Conservation (phyloP, 1,139 yeast species). For the Barnettozyma hawaiiensis region DNA sequence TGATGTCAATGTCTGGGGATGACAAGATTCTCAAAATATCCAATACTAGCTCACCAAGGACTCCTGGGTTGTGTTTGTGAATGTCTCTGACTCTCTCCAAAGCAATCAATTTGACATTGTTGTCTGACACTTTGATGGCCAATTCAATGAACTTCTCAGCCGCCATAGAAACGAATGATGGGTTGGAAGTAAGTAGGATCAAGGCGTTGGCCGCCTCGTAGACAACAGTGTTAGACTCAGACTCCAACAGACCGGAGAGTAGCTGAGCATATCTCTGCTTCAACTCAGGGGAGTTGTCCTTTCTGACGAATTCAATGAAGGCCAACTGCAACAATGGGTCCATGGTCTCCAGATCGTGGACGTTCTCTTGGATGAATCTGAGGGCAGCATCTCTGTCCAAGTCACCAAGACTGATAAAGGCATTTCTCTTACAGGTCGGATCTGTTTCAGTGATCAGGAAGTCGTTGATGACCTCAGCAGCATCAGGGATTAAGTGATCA, state of each 20-base stretch:
- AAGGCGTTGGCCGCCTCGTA: conserved; percentile 91
- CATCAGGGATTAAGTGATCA: conserved; percentile 89
- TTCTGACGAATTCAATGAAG: conserved; percentile 85
- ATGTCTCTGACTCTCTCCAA: conserved; percentile 80
- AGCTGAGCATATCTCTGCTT: conserved; percentile 68
- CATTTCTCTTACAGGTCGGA: conserved; percentile 92
- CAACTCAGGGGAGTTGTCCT: conserved; percentile 63
- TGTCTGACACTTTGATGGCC: conserved; percentile 88
- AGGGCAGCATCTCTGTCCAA: conserved; percentile 83
- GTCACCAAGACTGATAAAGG: conserved; percentile 81
- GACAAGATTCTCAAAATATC: conserved; percentile 83
- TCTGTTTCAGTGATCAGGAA: conserved; percentile 82
- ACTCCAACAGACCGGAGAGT: conserved; percentile 67
- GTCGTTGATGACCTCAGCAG: conserved; percentile 72
- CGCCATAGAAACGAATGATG: conserved; percentile 63
- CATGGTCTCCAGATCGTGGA: conserved; percentile 55
- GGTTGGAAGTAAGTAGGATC: conserved; percentile 63
- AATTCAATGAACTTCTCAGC: conserved; percentile 83
- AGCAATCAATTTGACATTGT: conserved; percentile 88
- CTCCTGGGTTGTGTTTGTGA: conserved; percentile 71
- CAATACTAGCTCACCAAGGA: conserved; percentile 77
- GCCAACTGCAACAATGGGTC: conserved; percentile 87
- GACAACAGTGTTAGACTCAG: conserved; percentile 64
- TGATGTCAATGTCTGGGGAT: conserved; percentile 86
- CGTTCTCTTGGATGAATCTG: conserved; percentile 70